Evolutionary conservation across 139 green algal genomes (phyloP), one percentile per base, ranked within the genome.

Genomic region (Coelastrella sp.): DNA sequence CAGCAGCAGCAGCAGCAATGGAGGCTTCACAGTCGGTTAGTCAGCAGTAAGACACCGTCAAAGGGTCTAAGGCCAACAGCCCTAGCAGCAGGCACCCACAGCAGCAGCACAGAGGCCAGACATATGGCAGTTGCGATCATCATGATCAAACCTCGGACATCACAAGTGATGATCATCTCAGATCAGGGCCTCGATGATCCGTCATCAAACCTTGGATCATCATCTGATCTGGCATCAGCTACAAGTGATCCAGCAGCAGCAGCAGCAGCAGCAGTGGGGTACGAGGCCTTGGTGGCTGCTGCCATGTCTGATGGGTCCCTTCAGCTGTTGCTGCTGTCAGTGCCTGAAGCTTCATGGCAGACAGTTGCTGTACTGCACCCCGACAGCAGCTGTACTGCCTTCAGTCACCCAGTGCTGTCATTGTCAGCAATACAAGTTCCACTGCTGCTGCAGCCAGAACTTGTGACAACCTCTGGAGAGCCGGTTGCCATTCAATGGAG

Each of bases 1-100:
- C 82, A 78, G 65, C 82, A 87, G 82, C 82, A 79, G 82, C 82
- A 87, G 82, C 82, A 87, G 82, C 79, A 83, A 57, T 78, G 82
- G 65, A 8, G 35, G 27, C 17, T 86, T 12, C n/a, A 65, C n/a
- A 73, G 81, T 63, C 81, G n/a, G 59, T 59, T 86, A 11, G n/a
- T 86, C 20, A 57, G 81, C n/a, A 86, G 81, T 27, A 86, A 74
- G 59, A n/a, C n/a, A 59, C 81, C 81, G 8, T 24, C 59, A 15
- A 68, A 70, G 7, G 81, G 81, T 7, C 12, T 86, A n/a, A 74
- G 81, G 19, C 81, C 82, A 65, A 58, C 63, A 35, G 12, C 63
- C 25, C 27, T 35, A n/a, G 63, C 82, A 65, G 63, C 63, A 79
- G 82, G 82, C 65, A 87, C 14, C 65, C 8, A 12, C 82, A 87